These are phyloP conservation scores for Rugonectria rugulosa DNA, from an alignment of 2,329 filamentous ascomycete species.

Conservation along the genomic window DNA sequence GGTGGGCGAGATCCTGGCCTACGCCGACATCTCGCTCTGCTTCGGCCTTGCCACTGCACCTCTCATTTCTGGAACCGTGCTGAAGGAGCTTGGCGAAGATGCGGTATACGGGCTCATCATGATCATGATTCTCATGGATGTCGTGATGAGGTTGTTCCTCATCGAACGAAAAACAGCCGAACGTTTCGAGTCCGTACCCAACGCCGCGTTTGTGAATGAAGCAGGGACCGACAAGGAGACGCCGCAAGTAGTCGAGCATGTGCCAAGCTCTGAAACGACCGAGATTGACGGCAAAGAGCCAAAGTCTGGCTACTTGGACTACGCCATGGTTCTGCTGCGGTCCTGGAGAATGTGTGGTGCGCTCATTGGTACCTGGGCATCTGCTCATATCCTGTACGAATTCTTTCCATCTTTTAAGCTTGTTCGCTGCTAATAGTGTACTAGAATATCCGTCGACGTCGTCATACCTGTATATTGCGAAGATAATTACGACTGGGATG, in stretches of 20 bases:
- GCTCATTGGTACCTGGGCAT: slow-evolving; percentile 21
- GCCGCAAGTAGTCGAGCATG: not conserved
- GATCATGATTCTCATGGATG: slow-evolving; percentile 18
- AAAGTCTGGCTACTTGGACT: not conserved
- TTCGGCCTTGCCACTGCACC: slow-evolving; percentile 16
- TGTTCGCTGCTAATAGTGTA: not conserved
- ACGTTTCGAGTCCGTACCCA: not conserved
- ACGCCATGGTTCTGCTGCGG: slow-evolving; percentile 10
- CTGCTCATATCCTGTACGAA: slow-evolving; percentile 25
- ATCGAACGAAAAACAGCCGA: slow-evolving; percentile 15
- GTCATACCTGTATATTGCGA: slow-evolving; percentile 20
- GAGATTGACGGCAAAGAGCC: not conserved
- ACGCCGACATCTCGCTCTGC: slow-evolving; percentile 22
- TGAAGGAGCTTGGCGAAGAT: slow-evolving; percentile 11
- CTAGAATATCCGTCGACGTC: slow-evolving; percentile 22
- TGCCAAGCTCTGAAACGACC: not conserved
- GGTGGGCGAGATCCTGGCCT: slow-evolving; percentile 13
- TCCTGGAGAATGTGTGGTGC: slow-evolving; percentile 24
- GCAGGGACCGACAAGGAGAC: not conserved
- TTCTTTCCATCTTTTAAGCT: no score
- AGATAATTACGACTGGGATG: slow-evolving; percentile 7
- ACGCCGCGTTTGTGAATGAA: not conserved
- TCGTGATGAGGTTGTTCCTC: slow-evolving; percentile 20
- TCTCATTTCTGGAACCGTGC: slow-evolving; percentile 7
- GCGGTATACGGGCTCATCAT: slow-evolving; percentile 14